These are phyloP conservation scores for Endocarpon pusillum DNA, from an alignment of 495 filamentous ascomycete species.

Conservation along the genomic window DNA sequence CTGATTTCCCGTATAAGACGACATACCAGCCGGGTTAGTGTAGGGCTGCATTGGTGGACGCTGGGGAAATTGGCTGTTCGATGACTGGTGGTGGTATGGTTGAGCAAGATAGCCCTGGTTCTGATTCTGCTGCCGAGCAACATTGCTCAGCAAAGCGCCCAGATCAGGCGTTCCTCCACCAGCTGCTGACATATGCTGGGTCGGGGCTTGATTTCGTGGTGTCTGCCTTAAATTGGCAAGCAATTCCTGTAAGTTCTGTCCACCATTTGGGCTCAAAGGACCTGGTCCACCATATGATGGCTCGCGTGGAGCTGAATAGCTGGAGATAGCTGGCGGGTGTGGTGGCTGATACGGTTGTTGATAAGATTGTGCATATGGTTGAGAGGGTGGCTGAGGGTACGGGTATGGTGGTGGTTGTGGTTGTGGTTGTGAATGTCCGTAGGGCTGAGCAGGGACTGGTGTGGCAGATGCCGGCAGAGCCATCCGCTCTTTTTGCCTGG, in stretches of 20 bases:
- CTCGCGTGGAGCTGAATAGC: no score
- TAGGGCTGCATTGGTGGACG: conserved; percentile 23
- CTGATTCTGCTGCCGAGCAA: conserved; percentile 22
- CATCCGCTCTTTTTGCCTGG: conserved; percentile 43
- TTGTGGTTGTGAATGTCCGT: conserved; percentile 14
- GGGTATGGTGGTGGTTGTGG: conserved; percentile 18
- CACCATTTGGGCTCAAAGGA: no score
- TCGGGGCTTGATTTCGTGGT: conserved; percentile 25
- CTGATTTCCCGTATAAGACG: no score
- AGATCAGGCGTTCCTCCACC: conserved; percentile 34
- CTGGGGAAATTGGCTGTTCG: conserved; percentile 18
- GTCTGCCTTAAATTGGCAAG: no score
- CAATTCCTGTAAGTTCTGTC: no score
- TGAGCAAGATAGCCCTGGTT: conserved; percentile 15
- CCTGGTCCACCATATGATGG: no score
- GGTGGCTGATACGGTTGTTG: no score
- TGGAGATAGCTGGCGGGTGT: no score
- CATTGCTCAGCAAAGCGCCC: conserved; percentile 37
- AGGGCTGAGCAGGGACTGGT: conserved; percentile 26
- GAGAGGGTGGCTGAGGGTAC: conserved; percentile 17
- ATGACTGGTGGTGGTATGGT: conserved; percentile 17
- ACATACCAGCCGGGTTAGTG: conserved; percentile 26
- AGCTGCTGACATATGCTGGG: conserved; percentile 13
- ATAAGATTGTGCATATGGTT: conserved; percentile 29
- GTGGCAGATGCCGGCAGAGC: conserved; percentile 25